Percentiles rank a stretch among this genome's conserved stretches.
These are phyloP conservation scores for Peronosclerospora sorghi DNA, from an alignment of 352 stramenopile genomes.

Conservation along the genomic window DNA sequence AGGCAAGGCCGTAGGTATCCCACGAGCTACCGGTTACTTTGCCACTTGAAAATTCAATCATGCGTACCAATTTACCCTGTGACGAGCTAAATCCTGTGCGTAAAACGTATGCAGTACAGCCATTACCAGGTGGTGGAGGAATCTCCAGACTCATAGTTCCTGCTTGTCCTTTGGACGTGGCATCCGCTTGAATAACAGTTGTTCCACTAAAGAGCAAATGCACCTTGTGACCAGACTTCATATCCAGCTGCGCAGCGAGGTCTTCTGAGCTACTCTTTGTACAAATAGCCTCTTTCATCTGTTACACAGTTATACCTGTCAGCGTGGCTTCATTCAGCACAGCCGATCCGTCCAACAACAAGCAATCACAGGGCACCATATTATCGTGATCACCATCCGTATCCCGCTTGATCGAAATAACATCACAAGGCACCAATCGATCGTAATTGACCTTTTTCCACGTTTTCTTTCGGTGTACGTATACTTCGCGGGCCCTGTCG, in stretches of 20 bases:
- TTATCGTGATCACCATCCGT: conserved; percentile 74
- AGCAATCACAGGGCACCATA: conserved; percentile 90
- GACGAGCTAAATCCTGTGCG: conserved; percentile 96
- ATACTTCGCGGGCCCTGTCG: conserved; percentile 76
- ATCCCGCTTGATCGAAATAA: conserved; percentile 88
- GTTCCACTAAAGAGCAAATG: conserved; percentile 91
- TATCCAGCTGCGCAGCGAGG: conserved; percentile 59
- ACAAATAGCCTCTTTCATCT: conserved; percentile 93
- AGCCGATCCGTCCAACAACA: conserved; percentile 90
- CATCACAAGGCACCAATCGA: conserved; percentile 87
- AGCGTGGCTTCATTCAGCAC: conserved; percentile 99
- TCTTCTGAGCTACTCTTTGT: conserved; percentile 68
- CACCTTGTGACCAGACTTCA: conserved; percentile 83
- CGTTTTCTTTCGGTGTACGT: conserved; percentile 83
- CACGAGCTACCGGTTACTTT: conserved; percentile 91
- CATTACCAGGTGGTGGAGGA: conserved; percentile 79
- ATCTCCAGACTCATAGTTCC: conserved; percentile 24
- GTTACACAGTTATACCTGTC: conserved; percentile 96
- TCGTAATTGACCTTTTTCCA: conserved; percentile 82
- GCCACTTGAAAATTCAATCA: conserved; percentile 96
- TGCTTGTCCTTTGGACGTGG: conserved; percentile 18
- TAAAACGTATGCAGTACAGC: conserved; percentile 92
- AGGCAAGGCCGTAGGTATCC: conserved; percentile 94
- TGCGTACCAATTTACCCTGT: conserved; percentile 96
- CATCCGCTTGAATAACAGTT: conserved; percentile 82